Base-by-base conservation (phyloP, 2,329 filamentous ascomycete genomes). In the Cladosporium colombiae region DNA sequence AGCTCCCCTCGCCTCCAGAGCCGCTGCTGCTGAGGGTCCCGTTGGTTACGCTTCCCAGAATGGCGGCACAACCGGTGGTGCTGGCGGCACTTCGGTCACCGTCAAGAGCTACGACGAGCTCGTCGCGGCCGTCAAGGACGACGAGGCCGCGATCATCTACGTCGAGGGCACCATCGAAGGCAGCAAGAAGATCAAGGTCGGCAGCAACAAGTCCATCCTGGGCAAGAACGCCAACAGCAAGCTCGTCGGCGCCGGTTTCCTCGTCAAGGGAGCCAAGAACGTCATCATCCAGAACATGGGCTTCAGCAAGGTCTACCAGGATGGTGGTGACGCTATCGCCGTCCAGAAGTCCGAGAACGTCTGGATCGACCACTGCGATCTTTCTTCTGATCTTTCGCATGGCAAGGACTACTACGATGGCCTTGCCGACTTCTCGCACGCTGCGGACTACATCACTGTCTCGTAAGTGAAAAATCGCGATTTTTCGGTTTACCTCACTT, bases 381-480 rank as follows among this genome's bases (percentile, higher is more conserved):
- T 91, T 25, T 87, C 84, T 5, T 86, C 85, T 27, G 84, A 89
- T 77, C 73, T 75, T 37, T 79, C 83, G 71, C 80, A 85, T 74
- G 86, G 83, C 80, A 91, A 91, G 79, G 87, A 91, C 79, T 89
- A 85, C 79, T 90, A 89, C 73, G 89, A 91, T 65, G 88, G 89
- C 35, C 83, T 91, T 1, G 78, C 88, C 56, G 89, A 91, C 71
- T 78, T 86, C 60, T 89, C 84, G 59, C 88, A 89, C 77, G 89
- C 81, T 56, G 80, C 83, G 11, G 87, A 90, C 78, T 90, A 79
- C 72, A 76, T 89, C 65, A 89, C 83, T 68, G 79, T 89, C 50
- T 44, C 33, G 60, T 62, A 62, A 16, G 49, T 13, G 68, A 82
- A 2, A 21, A 10, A 10, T 46, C 40, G 40, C n/a, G 2, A 44